These are phyloP conservation scores for Xylaria grammica DNA, from an alignment of 495 filamentous ascomycete species.

Conservation along the genomic window DNA sequence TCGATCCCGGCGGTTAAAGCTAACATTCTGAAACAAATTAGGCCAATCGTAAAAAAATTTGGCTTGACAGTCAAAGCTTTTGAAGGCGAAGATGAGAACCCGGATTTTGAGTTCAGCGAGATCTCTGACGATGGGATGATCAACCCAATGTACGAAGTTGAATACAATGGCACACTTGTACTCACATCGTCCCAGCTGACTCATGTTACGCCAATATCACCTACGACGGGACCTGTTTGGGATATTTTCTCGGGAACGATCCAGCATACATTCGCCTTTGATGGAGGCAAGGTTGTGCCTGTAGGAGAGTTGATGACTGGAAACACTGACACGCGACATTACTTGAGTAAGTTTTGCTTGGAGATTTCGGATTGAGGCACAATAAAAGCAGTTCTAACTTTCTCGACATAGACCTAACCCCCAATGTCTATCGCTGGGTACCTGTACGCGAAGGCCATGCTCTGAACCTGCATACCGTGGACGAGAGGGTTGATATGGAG, in stretches of 20 bases:
- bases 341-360: conserved; percentile 54
- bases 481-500: conserved; percentile 60
- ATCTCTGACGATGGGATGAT: conserved; percentile 40
- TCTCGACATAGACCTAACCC: conserved; percentile 56
- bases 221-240: conserved; percentile 52
- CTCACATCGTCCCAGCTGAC: conserved; percentile 50
- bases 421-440: conserved; percentile 63
- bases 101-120: conserved; percentile 41
- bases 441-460: conserved; percentile 54
- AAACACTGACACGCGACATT: conserved; percentile 65
- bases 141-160: conserved; percentile 55
- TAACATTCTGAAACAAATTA: conserved; percentile 56
- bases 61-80: conserved; percentile 58
- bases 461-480: conserved; percentile 60
- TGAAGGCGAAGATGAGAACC: conserved; percentile 43
- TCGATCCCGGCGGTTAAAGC: conserved; percentile 53
- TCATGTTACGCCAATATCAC: conserved; percentile 62
- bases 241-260: conserved; percentile 64
- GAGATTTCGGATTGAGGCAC: conserved; percentile 33
- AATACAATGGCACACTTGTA: conserved; percentile 58
- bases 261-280: conserved; percentile 61
- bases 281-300: conserved; percentile 62
- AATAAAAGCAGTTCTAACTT: conserved; percentile 50
- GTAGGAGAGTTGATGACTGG: conserved; percentile 71
- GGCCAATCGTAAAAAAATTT: conserved; percentile 58